Evolutionary conservation across 371 early-diverging fungal species (phyloP).

Genomic region (Nematocida sp.): DNA sequence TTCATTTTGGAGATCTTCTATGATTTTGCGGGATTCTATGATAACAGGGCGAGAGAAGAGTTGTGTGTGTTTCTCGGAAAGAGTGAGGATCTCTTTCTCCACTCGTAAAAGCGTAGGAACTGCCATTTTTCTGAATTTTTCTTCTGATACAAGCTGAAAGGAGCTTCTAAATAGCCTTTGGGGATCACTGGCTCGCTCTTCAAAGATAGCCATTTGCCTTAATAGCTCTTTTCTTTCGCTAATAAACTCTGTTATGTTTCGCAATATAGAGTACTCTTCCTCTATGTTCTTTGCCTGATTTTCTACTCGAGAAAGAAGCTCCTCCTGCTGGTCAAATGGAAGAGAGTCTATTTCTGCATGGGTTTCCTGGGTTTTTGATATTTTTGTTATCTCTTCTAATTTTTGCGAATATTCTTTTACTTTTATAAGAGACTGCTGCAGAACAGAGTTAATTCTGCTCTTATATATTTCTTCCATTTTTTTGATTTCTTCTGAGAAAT

Average conservation of each 20-base stretch:
- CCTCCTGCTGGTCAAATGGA: conserved; percentile 11
- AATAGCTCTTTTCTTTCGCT: conserved; percentile 56
- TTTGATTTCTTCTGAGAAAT: neutral
- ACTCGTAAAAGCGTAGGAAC: conserved; percentile 74
- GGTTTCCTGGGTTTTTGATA: conserved; percentile 39
- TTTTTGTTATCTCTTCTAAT: conserved; percentile 48
- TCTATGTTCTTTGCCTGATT: neutral
- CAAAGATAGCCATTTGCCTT: conserved; percentile 75
- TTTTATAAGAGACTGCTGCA: conserved; percentile 7
- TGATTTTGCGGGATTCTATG: conserved; percentile 27
- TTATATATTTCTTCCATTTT: conserved; percentile 45
- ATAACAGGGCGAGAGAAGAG: conserved; percentile 42
- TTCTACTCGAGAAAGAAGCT: conserved; percentile 1
- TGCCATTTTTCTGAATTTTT: conserved; percentile 76
- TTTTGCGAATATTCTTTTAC: conserved; percentile 36
- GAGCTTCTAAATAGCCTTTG: conserved; percentile 74
- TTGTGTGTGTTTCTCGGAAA: conserved; percentile 48
- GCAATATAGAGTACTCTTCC: conserved; percentile 15
- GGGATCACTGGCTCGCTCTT: conserved; percentile 77
- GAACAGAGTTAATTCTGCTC: conserved; percentile 51
- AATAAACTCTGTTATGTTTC: conserved; percentile 46
- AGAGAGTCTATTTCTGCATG: neutral
- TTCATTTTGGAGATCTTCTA: conserved; percentile 49
- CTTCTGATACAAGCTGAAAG: conserved; percentile 77
- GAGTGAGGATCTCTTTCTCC: conserved; percentile 70